Conservation (phyloP, 331 rosid species). For the Acacia concinna region DNA sequence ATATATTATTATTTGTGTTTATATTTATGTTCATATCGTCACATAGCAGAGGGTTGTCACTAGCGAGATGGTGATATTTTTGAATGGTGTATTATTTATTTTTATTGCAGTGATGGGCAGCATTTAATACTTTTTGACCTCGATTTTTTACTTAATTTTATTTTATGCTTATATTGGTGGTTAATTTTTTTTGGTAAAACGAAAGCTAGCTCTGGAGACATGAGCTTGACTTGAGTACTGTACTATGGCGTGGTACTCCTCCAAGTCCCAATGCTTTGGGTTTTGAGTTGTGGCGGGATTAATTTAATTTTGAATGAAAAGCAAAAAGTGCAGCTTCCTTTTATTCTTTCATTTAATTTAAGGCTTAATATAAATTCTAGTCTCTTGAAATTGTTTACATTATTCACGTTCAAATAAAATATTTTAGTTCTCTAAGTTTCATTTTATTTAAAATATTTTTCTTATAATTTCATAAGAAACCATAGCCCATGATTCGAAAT, state of each 20-base stretch:
- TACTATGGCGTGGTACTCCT: background rate
- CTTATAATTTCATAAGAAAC: no score
- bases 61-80: slow-evolving; percentile 21
- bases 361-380: no score
- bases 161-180: background rate
- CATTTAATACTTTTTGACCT: background rate
- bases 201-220: background rate
- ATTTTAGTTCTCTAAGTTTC: no score
- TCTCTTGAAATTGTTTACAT: no score
- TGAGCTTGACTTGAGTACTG: no score
- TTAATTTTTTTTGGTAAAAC: background rate
- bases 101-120: background rate
- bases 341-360: background rate
- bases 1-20: background rate
- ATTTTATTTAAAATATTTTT: no score
- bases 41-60: background rate
- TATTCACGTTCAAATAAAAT: no score
- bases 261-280: background rate
- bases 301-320: background rate
- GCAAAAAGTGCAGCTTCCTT: background rate
- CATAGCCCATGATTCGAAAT: no score
- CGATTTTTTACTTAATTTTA: background rate
- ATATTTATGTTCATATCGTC: background rate
- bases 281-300: background rate
- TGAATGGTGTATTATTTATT: slow-evolving; percentile 1